Evolutionary conservation across 2,329 filamentous ascomycete genomes (phyloP), one percentile per base, ranked within the genome.

Genomic region (Dothideomycetes sp.): DNA sequence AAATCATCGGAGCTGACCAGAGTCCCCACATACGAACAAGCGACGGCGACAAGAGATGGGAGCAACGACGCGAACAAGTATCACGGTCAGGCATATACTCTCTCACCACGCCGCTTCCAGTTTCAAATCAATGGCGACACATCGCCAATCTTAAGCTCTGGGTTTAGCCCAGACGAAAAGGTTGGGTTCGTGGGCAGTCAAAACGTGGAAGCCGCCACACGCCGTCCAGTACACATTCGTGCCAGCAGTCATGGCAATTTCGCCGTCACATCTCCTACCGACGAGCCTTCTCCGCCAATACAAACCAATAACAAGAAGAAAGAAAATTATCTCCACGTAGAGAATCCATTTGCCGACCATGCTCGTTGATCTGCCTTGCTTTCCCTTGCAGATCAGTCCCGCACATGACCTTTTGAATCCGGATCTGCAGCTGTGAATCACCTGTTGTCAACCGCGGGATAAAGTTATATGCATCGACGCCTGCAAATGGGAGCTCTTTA

Each of bases 231-330:
- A 24, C 63, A 68, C 42, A 49, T 63, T 30, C 63, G 66, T 38
- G 53, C 58, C 31, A 67, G 64, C 46, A 66, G 63, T 46, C 55
- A 68, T 49, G 64, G 63, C 24, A 59, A 63, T 35, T 57, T 66
- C 39, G 61, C 54, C 39, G 54, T 61, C 40, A 61, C 63, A 19
- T 66, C 64, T 27, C 65, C 64, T 53, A 54, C 52, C 60, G 53
- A 47, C 58, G 31, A 38, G 4, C 59, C 55, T 50, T 44, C 47
- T 41, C 41, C 42, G 36, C 50, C 38, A 47, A 51, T 40, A 38
- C n/a, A n/a, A n/a, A n/a, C n/a, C n/a, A n/a, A n/a, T n/a, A 51
- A 46, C 38, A 49, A 54, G 36, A 50, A 49, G 45, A 55, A 27
- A 27, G 7, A 27, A 27, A 27, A 51, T 42, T 47, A 46, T 46